phyloP scores from a whole-genome alignment of 805 yeast species.

The Ogataea pilisensis region DNA sequence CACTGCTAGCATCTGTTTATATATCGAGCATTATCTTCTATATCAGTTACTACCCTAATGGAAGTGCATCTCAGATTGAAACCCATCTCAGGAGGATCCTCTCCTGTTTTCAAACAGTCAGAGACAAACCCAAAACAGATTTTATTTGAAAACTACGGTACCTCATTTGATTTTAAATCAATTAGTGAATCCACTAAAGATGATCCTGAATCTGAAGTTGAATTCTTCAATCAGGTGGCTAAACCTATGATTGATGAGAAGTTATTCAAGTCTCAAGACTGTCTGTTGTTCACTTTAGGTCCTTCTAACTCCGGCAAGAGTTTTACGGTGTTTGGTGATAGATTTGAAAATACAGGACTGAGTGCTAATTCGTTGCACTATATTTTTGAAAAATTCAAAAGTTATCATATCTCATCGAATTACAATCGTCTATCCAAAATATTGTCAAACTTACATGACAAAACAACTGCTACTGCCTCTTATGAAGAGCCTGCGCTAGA shows the following conservation, averaged over 20 bases:
- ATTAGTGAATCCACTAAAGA: conserved; percentile 23
- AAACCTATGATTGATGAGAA: conserved; percentile 30
- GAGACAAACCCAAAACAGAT: conserved; percentile 17
- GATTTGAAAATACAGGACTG: conserved; percentile 14
- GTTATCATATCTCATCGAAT: conserved; percentile 8
- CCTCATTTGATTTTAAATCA: conserved; percentile 24
- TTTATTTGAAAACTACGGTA: conserved; percentile 22
- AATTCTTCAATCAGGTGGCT: conserved; percentile 22
- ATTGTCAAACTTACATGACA: conserved; percentile 13
- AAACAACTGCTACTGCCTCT: background rate
- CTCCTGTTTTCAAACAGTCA: conserved; percentile 16
- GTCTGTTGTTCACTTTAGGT: conserved; percentile 45
- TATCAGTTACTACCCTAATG: no score
- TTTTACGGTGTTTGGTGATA: conserved; percentile 35
- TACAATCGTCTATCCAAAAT: conserved; percentile 4
- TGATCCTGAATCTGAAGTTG: conserved; percentile 27
- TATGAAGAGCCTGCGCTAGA: conserved; percentile 1
- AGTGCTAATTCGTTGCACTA: conserved; percentile 16
- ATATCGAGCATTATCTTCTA: no score
- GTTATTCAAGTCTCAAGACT: conserved; percentile 34
- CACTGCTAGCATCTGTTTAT: no score
- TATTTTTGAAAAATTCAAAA: conserved; percentile 19
- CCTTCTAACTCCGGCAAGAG: conserved; percentile 52
- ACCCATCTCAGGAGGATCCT: conserved; percentile 24
- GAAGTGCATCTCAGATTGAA: conserved; percentile 34